A percentile compares a stretch with the other conserved stretches of the same genome.
Conservation (phyloP, 768 basidiomycete genomes). For the Panaeolus cyanescens region DNA sequence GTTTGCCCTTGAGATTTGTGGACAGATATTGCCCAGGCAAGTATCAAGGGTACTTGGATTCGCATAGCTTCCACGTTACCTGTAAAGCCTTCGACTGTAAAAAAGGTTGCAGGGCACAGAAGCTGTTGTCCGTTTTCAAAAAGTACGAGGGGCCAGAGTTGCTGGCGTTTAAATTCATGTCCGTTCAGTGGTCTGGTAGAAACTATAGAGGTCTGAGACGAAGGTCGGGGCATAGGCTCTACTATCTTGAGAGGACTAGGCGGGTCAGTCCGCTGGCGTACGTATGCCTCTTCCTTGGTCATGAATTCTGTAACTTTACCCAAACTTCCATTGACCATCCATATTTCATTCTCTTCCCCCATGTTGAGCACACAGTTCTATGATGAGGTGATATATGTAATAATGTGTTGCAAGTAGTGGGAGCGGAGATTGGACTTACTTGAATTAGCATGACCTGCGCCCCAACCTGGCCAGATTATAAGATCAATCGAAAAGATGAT, state of each 20-base stretch:
- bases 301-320: slow-evolving; percentile 55
- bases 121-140: slow-evolving; percentile 52
- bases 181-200: slow-evolving; percentile 18
- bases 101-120: slow-evolving; percentile 39
- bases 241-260: neutral
- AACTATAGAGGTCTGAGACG: neutral
- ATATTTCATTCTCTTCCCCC: slow-evolving; percentile 38
- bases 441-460: slow-evolving; percentile 84
- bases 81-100: slow-evolving; percentile 54
- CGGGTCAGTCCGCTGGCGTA: slow-evolving; percentile 32
- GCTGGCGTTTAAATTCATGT: slow-evolving; percentile 24
- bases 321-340: slow-evolving; percentile 67
- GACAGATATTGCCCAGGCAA: slow-evolving; percentile 85
- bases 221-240: neutral
- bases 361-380: slow-evolving; percentile 29
- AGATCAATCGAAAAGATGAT: neutral
- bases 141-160: slow-evolving; percentile 59
- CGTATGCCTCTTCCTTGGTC: slow-evolving; percentile 48
- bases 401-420: neutral
- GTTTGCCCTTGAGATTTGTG: slow-evolving; percentile 94
- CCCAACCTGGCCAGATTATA: slow-evolving; percentile 44
- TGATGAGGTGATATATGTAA: slow-evolving; percentile 41
- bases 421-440: slow-evolving; percentile 30
- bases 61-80: slow-evolving; percentile 61
- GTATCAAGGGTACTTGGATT: slow-evolving; percentile 52